These are phyloP conservation scores for Melanogaster broomeanus DNA, from an alignment of 768 basidiomycete genomes.

Conservation along the genomic window DNA sequence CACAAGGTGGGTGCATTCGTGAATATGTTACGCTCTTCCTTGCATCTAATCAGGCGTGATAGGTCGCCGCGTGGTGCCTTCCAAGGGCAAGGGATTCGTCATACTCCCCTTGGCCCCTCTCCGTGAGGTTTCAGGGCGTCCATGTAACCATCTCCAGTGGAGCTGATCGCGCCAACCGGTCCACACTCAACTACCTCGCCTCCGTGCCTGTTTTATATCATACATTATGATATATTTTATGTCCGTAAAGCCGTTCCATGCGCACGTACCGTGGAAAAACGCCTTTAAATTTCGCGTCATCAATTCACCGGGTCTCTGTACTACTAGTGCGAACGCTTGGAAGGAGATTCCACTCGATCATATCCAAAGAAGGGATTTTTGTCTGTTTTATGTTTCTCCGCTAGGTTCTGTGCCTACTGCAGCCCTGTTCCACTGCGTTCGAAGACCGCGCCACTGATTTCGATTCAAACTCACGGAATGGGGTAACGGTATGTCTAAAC, in stretches of 20 bases:
- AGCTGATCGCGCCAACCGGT: background rate
- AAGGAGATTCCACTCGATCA: background rate
- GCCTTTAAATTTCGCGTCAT: background rate
- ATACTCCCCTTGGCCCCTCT: background rate
- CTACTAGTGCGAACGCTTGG: background rate
- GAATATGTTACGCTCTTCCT: no score
- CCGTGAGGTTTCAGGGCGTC: background rate
- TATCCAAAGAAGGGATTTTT: background rate
- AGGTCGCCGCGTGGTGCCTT: background rate
- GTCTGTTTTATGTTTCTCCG: background rate
- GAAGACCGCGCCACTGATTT: background rate
- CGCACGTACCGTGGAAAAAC: background rate
- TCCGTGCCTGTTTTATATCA: no score
- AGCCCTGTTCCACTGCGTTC: no score
- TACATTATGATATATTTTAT: background rate
- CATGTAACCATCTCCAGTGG: background rate
- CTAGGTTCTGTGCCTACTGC: background rate
- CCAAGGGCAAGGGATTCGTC: background rate
- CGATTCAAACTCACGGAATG: background rate
- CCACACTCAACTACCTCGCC: no score
- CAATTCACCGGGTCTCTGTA: conserved; percentile 2
- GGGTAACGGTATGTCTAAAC: background rate
- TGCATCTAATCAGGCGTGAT: no score
- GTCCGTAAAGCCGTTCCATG: conserved; percentile 5
- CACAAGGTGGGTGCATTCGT: background rate